These are phyloP conservation scores for Alisma plantagoaquatica DNA, from an alignment of 106 monocot species.

Conservation along the genomic window DNA sequence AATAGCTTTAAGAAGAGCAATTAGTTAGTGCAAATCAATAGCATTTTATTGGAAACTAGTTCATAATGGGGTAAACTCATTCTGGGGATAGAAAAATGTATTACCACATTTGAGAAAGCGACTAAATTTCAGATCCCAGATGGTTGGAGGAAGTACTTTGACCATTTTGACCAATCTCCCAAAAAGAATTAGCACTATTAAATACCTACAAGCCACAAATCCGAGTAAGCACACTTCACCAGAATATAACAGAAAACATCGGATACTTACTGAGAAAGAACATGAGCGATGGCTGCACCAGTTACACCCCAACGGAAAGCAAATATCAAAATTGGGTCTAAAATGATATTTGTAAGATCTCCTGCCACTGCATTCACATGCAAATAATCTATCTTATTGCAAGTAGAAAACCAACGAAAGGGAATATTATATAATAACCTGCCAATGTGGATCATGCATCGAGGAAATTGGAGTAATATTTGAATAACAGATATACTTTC, in stretches of 20 bases:
- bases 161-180: slow-evolving; percentile 38
- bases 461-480: no score
- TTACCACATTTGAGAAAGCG: slow-evolving; percentile 49
- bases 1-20: no score
- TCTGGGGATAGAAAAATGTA: no score
- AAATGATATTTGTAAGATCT: slow-evolving; percentile 68
- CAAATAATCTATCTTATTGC: no score
- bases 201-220: slow-evolving; percentile 42
- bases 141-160: slow-evolving; percentile 50
- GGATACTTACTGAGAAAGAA: slow-evolving; percentile 75
- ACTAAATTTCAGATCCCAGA: slow-evolving; percentile 54
- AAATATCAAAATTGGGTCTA: slow-evolving; percentile 87
- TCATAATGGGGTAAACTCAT: no score
- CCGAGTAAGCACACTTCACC: neutral
- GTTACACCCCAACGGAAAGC: slow-evolving; percentile 54
- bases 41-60: no score
- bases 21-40: no score
- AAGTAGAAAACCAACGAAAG: no score
- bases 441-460: no score
- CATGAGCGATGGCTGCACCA: slow-evolving; percentile 93
- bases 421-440: no score
- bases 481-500: no score
- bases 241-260: neutral
- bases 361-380: slow-evolving; percentile 87
- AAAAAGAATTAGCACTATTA: slow-evolving; percentile 66